Base-by-base conservation (phyloP, 2,329 filamentous ascomycete species). In the Curvularia hawaiiensis region DNA sequence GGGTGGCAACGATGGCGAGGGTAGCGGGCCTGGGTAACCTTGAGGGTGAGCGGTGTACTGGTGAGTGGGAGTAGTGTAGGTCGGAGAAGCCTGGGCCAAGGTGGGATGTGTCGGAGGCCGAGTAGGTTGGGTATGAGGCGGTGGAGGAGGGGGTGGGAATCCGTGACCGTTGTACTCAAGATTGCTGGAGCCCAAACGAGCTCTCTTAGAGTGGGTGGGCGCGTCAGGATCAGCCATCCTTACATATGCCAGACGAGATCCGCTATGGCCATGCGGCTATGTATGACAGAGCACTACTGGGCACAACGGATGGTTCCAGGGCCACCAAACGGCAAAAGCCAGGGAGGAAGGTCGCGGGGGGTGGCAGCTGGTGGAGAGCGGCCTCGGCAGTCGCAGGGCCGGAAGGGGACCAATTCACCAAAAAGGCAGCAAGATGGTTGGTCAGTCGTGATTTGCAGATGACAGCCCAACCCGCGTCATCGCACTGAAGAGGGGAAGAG, bases 191-290 rank as follows among this genome's bases (percentile, higher is more conserved):
- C 74, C 73, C 72, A 76, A 70, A 73, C 74, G 74, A 59, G 68
- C 67, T 65, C 72, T 72, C 65, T 77, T 77, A 54, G 50, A 50
- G 53, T 73, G 68, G 67, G 65, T 65, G 62, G 70, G 71, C 72
- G 71, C 70, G 70, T 75, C 70, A 68, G 70, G 72, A 72, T 76
- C 73, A 60, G 73, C 73, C 73, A 77, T 77, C 60, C 69, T 76
- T 74, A 74, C 65, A 72, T 71, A 71, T 71, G 66, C 63, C 62
- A 70, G 60, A 64, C 59, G 55, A 59, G 60, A 65, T 67, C 68
- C 69, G 74, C 74, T 75, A 68, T 75, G 73, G 73, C 74, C 74
- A 76, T 76, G 73, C 73, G 73, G 68, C 67, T 71, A 66, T 69
- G 66, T 67, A 63, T 65, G 62, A 63, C 65, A 61, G 60, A 59